Conservation (phyloP, 2,329 filamentous ascomycete species). For the Onygenales sp. region DNA sequence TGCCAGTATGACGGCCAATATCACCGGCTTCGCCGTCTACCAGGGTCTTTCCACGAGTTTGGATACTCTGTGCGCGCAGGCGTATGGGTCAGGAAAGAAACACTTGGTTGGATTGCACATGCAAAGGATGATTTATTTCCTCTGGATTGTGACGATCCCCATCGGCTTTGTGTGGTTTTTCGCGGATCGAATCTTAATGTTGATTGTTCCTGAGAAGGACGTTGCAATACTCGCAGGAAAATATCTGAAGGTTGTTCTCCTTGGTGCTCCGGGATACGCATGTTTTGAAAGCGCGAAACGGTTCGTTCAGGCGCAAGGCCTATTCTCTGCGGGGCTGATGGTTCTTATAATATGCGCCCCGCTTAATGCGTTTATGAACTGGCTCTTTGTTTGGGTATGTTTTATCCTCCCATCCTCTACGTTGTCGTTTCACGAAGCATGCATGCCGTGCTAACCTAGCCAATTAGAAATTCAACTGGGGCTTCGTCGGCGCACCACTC, state of each 20-base stretch:
- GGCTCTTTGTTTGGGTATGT: constrained; percentile 64
- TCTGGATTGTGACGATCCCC: constrained; percentile 62
- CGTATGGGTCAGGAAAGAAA: constrained; percentile 83
- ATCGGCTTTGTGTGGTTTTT: constrained; percentile 63
- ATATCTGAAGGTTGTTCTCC: constrained; percentile 61
- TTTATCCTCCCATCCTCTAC: neutral
- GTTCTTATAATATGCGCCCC: constrained; percentile 75
- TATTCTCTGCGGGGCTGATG: constrained; percentile 77
- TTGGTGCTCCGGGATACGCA: constrained; percentile 66
- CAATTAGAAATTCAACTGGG: constrained; percentile 44
- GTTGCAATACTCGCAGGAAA: constrained; percentile 62
- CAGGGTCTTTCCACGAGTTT: constrained; percentile 82
- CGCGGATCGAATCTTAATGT: constrained; percentile 54
- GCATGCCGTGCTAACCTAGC: constrained; percentile 4
- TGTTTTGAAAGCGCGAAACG: constrained; percentile 74
- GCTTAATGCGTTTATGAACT: constrained; percentile 72
- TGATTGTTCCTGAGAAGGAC: constrained; percentile 61
- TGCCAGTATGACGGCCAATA: constrained; percentile 70
- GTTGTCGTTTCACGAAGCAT: neutral
- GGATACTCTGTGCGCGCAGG: constrained; percentile 88
- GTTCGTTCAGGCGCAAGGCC: constrained; percentile 76
- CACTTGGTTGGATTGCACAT: constrained; percentile 78
- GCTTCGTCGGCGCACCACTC: constrained; percentile 71
- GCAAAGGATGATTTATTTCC: constrained; percentile 71
- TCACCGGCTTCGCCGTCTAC: constrained; percentile 67